Conservation (phyloP, 768 basidiomycete genomes). For the Kwoniella pini region DNA sequence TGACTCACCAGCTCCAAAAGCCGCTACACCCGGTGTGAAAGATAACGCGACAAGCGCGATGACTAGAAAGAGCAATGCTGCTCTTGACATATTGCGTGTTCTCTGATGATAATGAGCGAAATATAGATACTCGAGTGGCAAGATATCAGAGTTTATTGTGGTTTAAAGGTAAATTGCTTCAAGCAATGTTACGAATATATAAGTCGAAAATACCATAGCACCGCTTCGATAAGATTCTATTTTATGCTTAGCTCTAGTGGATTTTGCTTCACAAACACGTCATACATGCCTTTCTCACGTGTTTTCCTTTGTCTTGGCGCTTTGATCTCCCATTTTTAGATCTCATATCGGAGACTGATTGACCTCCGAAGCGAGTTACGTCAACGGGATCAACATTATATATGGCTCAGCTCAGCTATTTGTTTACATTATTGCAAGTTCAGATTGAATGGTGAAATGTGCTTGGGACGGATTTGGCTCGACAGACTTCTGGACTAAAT, state of each 20-base stretch:
- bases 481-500: no score
- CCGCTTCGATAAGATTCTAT: neutral
- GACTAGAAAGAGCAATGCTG: slow-evolving; percentile 27
- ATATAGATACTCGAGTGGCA: slow-evolving; percentile 1
- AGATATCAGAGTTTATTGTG: neutral
- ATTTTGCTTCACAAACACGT: neutral
- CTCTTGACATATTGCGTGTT: slow-evolving; percentile 25
- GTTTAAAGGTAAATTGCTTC: no score
- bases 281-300: slow-evolving; percentile 2
- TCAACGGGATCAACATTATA: slow-evolving; percentile 8
- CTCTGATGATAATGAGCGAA: neutral
- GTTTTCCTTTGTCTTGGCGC: slow-evolving; percentile 2
- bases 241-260: neutral
- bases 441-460: no score
- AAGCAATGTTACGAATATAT: no score
- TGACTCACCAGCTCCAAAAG: slow-evolving; percentile 49
- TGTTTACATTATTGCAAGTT: no score
- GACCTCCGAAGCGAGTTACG: slow-evolving; percentile 2
- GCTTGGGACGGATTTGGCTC: no score
- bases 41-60: slow-evolving; percentile 41
- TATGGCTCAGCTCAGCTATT: neutral
- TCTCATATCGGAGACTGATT: neutral
- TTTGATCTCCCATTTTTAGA: neutral
- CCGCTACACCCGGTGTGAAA: slow-evolving; percentile 45
- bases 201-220: no score